Conservation (phyloP, 352 stramenopile species). For the Hyaloperonospora brassicae region DNA sequence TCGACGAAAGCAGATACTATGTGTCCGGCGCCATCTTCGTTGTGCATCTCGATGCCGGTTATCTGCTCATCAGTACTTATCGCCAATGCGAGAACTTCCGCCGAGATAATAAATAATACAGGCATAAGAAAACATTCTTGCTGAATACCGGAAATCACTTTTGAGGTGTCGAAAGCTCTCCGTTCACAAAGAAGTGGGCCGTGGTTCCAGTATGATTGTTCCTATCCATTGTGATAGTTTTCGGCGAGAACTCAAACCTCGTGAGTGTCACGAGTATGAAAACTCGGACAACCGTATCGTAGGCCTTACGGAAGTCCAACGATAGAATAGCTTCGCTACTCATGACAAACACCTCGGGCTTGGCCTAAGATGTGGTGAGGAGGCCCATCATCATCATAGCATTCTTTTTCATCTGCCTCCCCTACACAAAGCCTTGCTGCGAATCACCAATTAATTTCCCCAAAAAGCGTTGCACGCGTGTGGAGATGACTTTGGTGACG, state of each 20-base stretch:
- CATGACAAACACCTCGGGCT: not conserved
- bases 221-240: not conserved
- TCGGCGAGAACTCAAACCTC: not conserved
- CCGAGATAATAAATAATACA: not conserved
- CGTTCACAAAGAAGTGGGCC: not conserved
- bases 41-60: not conserved
- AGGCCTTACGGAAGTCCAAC: not conserved
- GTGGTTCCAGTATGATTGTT: not conserved
- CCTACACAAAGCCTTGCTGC: not conserved
- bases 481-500: not conserved
- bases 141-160: not conserved
- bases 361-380: not conserved
- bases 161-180: not conserved
- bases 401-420: not conserved
- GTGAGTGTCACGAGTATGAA: not conserved
- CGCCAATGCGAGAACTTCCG: not conserved
- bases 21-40: not conserved
- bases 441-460: not conserved
- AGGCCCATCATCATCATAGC: slow-evolving; percentile 1
- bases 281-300: not conserved
- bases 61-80: not conserved
- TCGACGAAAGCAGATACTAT: not conserved
- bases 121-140: not conserved
- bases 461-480: not conserved
- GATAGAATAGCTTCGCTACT: not conserved